Evolutionary conservation across 1,139 yeast genomes (phyloP), one percentile per base, ranked within the genome.

Genomic region (Lodderomyces orthopsilosis): DNA sequence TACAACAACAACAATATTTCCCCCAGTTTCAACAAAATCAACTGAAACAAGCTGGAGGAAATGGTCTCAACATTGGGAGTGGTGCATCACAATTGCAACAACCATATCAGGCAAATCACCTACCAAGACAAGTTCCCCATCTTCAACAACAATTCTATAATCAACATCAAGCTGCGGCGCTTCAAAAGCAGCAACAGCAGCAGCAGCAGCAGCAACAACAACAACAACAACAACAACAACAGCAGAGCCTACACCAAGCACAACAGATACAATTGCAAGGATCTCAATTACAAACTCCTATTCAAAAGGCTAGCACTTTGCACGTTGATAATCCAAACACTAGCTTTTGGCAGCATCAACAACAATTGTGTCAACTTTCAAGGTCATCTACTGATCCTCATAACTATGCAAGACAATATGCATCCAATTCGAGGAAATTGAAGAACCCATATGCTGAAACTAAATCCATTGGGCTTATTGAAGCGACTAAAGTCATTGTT

Each of bases 361-460:
- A 78, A 45, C 94, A 85, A 60, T 74, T 93, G 51, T 86, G 84
- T 27, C 89, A 84, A 50, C 65, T 87, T 37, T 86, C 96, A 5
- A 77, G 96, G 63, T 81, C 79, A 51, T 79, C 91, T 13, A 75
- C 70, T 49, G 66, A 79, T 36, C 90, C 97, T 8, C 97, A 93
- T 65, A 85, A 78, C 53, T 93, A 90, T 64, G 98, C 98, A 3
- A 78, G 97, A 50, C 87, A 86, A 55, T 95, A 94, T 44, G 98
- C 98, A 2, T 78, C 88, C 46, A 79, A 87, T 53, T 87, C 93
- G 17, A 69, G 81, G 69, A 75, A 77, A 62, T 62, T 64, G 38
- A 75, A 75, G 57, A 70, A 68, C 43, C 75, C 75, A 2, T 72
- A 72, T 51, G 65, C 60, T 45, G 77, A 69, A 24, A 61, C 59